These are phyloP conservation scores for Talaromyces verruculosus DNA, from an alignment of 2,329 filamentous ascomycete genomes.

Conservation along the genomic window DNA sequence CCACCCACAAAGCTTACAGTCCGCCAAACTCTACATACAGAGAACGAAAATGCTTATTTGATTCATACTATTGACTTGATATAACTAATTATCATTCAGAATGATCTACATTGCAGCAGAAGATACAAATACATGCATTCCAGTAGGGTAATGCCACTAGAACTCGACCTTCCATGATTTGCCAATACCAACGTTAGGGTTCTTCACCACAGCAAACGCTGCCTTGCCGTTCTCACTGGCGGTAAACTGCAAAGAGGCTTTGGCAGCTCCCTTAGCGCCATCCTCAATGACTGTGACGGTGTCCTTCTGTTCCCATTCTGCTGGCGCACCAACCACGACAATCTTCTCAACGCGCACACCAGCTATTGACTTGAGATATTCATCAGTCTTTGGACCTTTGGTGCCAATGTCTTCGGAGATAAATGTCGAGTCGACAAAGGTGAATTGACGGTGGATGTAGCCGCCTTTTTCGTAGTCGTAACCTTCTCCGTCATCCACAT, in stretches of 20 bases:
- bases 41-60: neutral
- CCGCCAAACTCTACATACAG: neutral
- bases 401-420: conserved; percentile 66
- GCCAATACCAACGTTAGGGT: conserved; percentile 62
- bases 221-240: conserved; percentile 55
- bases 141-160: conserved; percentile 21
- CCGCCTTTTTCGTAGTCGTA: conserved; percentile 84
- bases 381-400: conserved; percentile 63
- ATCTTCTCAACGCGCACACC: conserved; percentile 80
- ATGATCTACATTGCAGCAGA: neutral
- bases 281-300: conserved; percentile 54
- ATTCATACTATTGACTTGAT: too few species aligned
- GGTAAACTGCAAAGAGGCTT: conserved; percentile 60
- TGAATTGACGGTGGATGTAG: conserved; percentile 82
- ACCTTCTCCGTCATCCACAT: conserved; percentile 89
- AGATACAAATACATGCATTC: neutral
- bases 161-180: conserved; percentile 65
- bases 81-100: neutral
- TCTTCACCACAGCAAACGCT: conserved; percentile 63
- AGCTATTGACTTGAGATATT: conserved; percentile 77
- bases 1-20: neutral
- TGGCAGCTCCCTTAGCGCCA: conserved; percentile 44
- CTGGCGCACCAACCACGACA: conserved; percentile 76
- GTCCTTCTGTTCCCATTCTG: conserved; percentile 65
- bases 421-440: conserved; percentile 61